Base-by-base conservation (phyloP, 495 filamentous ascomycete species). In the Parachaetomium inaequale region DNA sequence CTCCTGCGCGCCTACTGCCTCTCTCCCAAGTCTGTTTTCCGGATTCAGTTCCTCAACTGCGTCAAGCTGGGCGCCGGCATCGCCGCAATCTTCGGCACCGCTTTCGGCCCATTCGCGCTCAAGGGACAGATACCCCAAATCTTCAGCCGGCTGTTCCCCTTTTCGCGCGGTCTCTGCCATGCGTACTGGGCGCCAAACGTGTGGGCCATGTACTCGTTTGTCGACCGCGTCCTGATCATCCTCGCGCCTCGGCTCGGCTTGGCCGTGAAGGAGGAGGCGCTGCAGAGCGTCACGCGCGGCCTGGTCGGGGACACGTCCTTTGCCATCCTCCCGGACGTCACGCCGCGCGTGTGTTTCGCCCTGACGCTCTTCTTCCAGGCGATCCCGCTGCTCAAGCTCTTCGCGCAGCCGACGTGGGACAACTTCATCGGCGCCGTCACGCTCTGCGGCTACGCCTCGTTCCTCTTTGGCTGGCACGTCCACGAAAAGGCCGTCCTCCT, bases 101-200 rank as follows among this genome's bases (percentile, higher is more conserved):
- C 94, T 0, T 96, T 98, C 69, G 93, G 91, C 1, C 94, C 94
- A 2, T 98, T 96, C 69, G 86, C 84, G 34, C 83, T 88, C 62
- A 91, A 86, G 84, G 85, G 84, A 7, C 94, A 98, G 74, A 81
- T 95, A n/a, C 78, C 87, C n/a, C 94, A 98, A 73, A 76, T 98
- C 36, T 73, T 95, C 49, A 85, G 85, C 63, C 80, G 94, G 54
- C 80, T 98, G 2, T 98, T 98, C 66, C 94, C 94, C 4, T 98
- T 98, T 72, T 93, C 92, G 1, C 78, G 94, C 55, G 94, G 94
- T 0, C 74, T 98, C 32, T 96, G 92, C 70, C 94, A 98, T 78
- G 94, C 94, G 0, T 98, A 98, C 73, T 98, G 94, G 94, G 94
- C 94, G 3, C 93, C 94, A 2, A 98, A 98, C 66, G 79, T 96